Conservation (phyloP, 352 stramenopile species). For the Pythium monospermum region DNA sequence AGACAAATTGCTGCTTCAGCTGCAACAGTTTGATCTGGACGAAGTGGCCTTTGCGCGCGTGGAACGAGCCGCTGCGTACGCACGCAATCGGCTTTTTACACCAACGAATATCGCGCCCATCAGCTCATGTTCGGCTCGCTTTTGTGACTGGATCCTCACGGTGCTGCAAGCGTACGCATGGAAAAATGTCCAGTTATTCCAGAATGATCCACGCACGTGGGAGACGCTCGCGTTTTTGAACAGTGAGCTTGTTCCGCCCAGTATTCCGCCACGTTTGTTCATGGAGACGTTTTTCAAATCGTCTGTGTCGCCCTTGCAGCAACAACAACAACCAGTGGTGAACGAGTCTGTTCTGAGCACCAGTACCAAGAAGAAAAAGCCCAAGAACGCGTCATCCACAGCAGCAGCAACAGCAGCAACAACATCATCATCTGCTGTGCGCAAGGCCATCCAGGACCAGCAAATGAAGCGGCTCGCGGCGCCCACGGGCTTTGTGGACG, state of each 20-base stretch:
- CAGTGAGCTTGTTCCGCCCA: constrained; percentile 25
- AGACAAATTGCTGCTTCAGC: constrained; percentile 50
- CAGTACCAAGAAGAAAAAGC: constrained; percentile 13
- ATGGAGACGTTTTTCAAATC: constrained; percentile 6
- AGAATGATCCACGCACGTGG: constrained; percentile 37
- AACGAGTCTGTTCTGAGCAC: too few relatives aligned
- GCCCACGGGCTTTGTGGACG: constrained; percentile 34
- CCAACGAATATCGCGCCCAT: constrained; percentile 64
- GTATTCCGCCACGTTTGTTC: neutral
- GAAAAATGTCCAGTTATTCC: constrained; percentile 36
- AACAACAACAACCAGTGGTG: too few relatives aligned
- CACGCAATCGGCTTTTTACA: constrained; percentile 65
- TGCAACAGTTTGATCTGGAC: constrained; percentile 45
- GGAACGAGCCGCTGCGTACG: constrained; percentile 37
- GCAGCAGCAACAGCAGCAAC: too few relatives aligned
- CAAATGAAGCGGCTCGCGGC: constrained; percentile 71
- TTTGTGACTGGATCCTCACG: constrained; percentile 86
- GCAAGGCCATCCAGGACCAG: constrained; percentile 55
- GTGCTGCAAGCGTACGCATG: constrained; percentile 67
- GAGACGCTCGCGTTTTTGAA: constrained; percentile 49
- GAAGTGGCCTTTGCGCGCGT: constrained; percentile 28
- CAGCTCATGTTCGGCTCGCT: constrained; percentile 79
- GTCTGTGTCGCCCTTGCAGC: neutral
- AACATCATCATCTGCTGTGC: constrained; percentile 25
- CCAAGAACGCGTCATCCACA: too few relatives aligned